phyloP scores from a whole-genome alignment of 306 rosid genomes.

The Dryas octopetala region DNA sequence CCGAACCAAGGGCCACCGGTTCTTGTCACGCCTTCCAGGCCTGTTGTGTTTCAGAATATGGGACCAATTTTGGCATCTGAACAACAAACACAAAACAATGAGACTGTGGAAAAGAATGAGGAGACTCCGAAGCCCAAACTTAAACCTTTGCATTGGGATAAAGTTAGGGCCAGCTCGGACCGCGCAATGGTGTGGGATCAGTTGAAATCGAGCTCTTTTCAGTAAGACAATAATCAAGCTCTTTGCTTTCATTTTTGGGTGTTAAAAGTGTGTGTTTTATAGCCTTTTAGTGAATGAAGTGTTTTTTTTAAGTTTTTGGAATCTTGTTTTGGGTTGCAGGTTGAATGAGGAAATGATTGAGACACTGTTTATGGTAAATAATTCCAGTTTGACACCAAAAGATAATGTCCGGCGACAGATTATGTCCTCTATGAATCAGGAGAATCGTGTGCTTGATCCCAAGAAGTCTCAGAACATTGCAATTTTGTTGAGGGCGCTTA shows the following conservation, averaged over 20 bases:
- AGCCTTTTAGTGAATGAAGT: background rate
- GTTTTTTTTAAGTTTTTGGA: background rate
- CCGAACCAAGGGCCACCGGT: constrained; percentile 53
- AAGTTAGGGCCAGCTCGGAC: constrained; percentile 80
- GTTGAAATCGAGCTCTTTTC: constrained; percentile 78
- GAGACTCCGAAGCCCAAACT: constrained; percentile 62
- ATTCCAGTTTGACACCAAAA: constrained; percentile 42
- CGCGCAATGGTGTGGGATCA: constrained; percentile 93
- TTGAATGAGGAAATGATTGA: constrained; percentile 95
- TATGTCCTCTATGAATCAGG: constrained; percentile 43
- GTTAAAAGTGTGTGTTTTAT: background rate
- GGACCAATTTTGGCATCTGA: constrained; percentile 24
- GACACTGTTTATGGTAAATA: constrained; percentile 71
- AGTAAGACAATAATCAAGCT: constrained; percentile 44
- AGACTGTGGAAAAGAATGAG: constrained; percentile 24
- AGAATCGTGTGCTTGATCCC: constrained; percentile 84
- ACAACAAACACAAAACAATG: constrained; percentile 17
- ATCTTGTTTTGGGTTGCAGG: constrained; percentile 44
- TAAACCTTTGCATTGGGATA: constrained; percentile 93
- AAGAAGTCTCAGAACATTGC: constrained; percentile 95
- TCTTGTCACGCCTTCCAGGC: constrained; percentile 53
- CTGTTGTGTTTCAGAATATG: constrained; percentile 44
- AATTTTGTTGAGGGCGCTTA: constrained; percentile 78
- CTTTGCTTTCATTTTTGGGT: background rate
- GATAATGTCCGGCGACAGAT: constrained; percentile 48